Conservation (phyloP, 176 grass and related monocot genomes). For the Tillandsia leiboldiana region DNA sequence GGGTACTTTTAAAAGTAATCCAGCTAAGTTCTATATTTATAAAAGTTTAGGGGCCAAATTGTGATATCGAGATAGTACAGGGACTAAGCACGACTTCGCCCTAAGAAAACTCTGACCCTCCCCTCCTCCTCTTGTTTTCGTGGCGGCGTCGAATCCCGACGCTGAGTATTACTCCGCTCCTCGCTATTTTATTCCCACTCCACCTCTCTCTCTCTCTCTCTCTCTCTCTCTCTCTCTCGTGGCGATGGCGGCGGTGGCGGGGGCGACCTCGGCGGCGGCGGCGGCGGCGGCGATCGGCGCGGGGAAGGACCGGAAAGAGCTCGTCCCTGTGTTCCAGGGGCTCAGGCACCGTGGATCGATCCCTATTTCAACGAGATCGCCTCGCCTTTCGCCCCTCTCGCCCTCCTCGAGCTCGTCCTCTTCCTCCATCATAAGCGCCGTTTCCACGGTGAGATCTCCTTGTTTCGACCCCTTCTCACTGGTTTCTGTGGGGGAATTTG, state of each 20-base stretch:
- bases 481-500: neutral
- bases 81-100: too few relatives aligned
- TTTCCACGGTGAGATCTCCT: conserved; percentile 29
- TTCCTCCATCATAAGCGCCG: conserved; percentile 32
- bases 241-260: neutral
- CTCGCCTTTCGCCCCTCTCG: conserved; percentile 27
- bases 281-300: conserved; percentile 30
- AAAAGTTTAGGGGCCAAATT: too few relatives aligned
- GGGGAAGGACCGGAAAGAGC: conserved; percentile 15
- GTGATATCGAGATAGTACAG: too few relatives aligned
- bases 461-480: neutral
- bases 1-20: too few relatives aligned
- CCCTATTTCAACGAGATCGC: neutral
- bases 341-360: conserved; percentile 7
- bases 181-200: too few relatives aligned
- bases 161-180: too few relatives aligned
- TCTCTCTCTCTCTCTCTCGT: neutral
- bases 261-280: conserved; percentile 13
- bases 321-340: conserved; percentile 29
- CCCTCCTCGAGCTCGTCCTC: conserved; percentile 6
- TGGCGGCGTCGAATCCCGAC: too few relatives aligned
- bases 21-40: too few relatives aligned
- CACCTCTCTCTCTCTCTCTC: too few relatives aligned
- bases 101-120: too few relatives aligned
- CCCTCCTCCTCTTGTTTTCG: too few relatives aligned